Base-by-base conservation (phyloP, 768 basidiomycete species). In the Asterophora lycoperdoides region DNA sequence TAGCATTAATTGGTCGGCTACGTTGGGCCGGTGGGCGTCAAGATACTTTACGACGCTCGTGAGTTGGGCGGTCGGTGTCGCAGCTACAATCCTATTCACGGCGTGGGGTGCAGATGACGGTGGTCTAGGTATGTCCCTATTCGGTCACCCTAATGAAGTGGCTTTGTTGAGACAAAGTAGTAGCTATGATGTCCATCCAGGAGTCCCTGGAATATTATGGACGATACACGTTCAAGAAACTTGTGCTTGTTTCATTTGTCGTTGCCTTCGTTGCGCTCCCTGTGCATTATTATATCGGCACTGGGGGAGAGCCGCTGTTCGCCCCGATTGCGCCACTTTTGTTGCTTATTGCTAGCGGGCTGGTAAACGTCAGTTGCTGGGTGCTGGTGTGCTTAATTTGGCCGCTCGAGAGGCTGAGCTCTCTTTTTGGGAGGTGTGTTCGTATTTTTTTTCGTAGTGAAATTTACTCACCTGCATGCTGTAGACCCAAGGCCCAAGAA, bases 11-110 rank as follows among this genome's bases (percentile, higher is more conserved):
- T 82, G 83, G 81, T 70, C 73, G 64, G 72, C 78, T 8, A 89
- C 85, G 1, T 49, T 90, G 5, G 89, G 89, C 2, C 75, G 86
- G 32, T 76, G 81, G 63, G 81, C 83, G 1, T 69, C 82, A 14
- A 75, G 95, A 18, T 97, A 91, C 67, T 77, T 85, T 40, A 84
- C 80, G 28, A 82, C 83, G 2, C 57, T 89, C 0, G 70, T 84
- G 3, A 77, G 78, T 20, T 96, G 93, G 86, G 74, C 82, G 2
- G 68, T 86, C 2, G 91, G 87, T 4, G 65, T 90, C n/a, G 78
- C 82, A 1, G 71, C 77, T 4, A 55, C 88, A 13, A 58, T 84
- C 0, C 46, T 87, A 17, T 83, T 78, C 55, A 64, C 73, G 29
- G 75, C 74, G 5, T 83, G 78, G 80, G 63, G 62, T n/a, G 48